These are phyloP conservation scores for Tuber magnatum DNA, from an alignment of 495 filamentous ascomycete genomes.

Conservation along the genomic window DNA sequence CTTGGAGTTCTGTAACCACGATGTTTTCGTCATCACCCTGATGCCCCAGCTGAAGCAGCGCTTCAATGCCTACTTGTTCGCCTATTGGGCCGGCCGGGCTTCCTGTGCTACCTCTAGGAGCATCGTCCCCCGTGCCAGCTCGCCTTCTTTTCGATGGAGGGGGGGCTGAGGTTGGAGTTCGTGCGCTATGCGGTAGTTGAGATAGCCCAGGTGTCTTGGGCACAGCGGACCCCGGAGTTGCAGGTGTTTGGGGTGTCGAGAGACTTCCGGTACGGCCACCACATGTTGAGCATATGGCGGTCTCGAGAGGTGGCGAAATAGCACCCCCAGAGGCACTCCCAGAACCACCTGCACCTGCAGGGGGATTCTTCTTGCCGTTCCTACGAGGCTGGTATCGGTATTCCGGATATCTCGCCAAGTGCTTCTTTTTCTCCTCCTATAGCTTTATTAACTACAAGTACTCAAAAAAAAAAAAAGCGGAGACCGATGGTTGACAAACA, in stretches of 20 bases:
- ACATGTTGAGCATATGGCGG: slow-evolving; percentile 37
- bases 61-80: slow-evolving; percentile 36
- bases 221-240: slow-evolving; percentile 30
- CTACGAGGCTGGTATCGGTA: slow-evolving; percentile 92
- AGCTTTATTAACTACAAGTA: not conserved
- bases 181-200: slow-evolving; percentile 28
- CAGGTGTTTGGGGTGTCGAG: slow-evolving; percentile 33
- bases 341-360: slow-evolving; percentile 24
- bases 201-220: slow-evolving; percentile 32
- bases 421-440: slow-evolving; percentile 83
- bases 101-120: slow-evolving; percentile 19
- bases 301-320: slow-evolving; percentile 32
- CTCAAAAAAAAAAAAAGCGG: slow-evolving; percentile 9
- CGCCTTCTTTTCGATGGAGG: slow-evolving; percentile 30
- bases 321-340: slow-evolving; percentile 15
- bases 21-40: slow-evolving; percentile 27
- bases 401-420: slow-evolving; percentile 82
- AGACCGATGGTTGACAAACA: slow-evolving; percentile 45
- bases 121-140: slow-evolving; percentile 26
- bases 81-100: slow-evolving; percentile 14
- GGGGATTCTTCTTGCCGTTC: slow-evolving; percentile 49
- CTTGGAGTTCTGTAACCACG: slow-evolving; percentile 14
- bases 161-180: slow-evolving; percentile 20
- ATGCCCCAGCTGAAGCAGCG: slow-evolving; percentile 37
- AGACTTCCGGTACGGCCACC: slow-evolving; percentile 39